phyloP scores from a whole-genome alignment of 768 basidiomycete genomes.

The Mycena sanguinolenta region DNA sequence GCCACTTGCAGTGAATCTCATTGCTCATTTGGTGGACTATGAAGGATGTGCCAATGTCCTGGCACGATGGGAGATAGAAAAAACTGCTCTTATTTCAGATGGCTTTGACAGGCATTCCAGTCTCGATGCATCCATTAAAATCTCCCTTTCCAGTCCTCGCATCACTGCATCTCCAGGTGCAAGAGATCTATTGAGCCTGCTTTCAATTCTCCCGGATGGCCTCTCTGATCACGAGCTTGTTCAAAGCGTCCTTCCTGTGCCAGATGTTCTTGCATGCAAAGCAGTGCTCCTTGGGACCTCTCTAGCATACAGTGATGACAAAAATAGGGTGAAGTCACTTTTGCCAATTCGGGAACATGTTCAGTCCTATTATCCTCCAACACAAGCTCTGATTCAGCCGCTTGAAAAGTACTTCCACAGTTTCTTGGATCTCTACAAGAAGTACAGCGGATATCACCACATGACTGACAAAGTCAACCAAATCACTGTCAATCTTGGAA shows the following conservation, averaged over 20 bases:
- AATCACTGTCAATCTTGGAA: neutral
- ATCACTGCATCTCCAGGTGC: neutral
- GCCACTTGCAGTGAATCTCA: no score
- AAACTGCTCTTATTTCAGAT: neutral
- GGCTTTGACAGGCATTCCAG: neutral
- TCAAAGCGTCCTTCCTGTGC: neutral
- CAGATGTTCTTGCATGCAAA: neutral
- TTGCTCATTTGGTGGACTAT: neutral
- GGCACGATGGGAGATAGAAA: neutral
- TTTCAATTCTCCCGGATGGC: neutral
- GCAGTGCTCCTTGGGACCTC: neutral
- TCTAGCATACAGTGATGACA: neutral
- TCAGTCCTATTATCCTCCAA: neutral
- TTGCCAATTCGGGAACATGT: neutral
- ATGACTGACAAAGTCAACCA: neutral
- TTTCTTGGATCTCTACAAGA: neutral
- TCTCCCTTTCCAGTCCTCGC: neutral
- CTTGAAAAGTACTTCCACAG: neutral
- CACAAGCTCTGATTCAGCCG: neutral
- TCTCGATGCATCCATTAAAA: neutral
- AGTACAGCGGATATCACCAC: neutral
- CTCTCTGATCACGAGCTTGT: neutral
- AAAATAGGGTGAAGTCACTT: neutral
- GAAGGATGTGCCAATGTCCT: neutral
- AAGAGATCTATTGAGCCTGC: neutral